Percentiles rank a stretch among this genome's conserved stretches.
phyloP scores from a whole-genome alignment of 2,329 filamentous ascomycete genomes.

The Hymenoscyphus linearis region DNA sequence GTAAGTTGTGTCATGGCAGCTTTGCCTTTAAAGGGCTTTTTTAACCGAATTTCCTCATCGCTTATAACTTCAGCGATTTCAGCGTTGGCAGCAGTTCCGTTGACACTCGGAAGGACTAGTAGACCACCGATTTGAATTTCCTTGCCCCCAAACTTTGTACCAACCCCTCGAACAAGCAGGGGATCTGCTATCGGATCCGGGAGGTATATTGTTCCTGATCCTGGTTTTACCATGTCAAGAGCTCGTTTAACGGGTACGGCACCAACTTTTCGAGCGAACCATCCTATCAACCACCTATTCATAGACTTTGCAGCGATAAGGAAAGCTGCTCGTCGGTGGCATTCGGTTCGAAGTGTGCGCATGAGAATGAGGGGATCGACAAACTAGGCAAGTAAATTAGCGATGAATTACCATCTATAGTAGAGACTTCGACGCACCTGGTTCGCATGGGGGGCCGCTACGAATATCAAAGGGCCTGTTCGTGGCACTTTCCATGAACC shows the following conservation, averaged over 20 bases:
- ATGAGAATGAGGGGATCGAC: conserved; percentile 93
- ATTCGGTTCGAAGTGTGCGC: conserved; percentile 79
- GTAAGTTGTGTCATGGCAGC: conserved; percentile 10
- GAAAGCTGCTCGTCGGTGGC: conserved; percentile 82
- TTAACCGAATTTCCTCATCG: conserved; percentile 8
- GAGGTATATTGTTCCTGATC: conserved; percentile 75
- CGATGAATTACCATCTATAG: neutral
- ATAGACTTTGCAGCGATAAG: conserved; percentile 96
- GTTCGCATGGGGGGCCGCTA: conserved; percentile 95
- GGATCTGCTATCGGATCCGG: conserved; percentile 84
- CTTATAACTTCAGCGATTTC: conserved; percentile 39
- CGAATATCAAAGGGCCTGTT: conserved; percentile 85
- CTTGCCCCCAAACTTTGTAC: conserved; percentile 71
- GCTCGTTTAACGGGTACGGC: conserved; percentile 91
- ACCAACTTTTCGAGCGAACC: conserved; percentile 76
- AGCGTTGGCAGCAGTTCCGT: conserved; percentile 70
- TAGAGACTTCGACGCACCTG: conserved; percentile 51
- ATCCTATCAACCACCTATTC: conserved; percentile 81
- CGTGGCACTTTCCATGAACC: conserved; percentile 93
- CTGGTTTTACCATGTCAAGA: conserved; percentile 80
- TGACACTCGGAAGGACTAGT: conserved; percentile 78
- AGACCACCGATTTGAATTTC: conserved; percentile 75
- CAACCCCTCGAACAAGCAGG: conserved; percentile 71
- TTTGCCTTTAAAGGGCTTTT: conserved; percentile 9
- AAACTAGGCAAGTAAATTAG: conserved; percentile 52